phyloP scores from a whole-genome alignment of 371 early-diverging fungal genomes.

The Dichotomocladium elegans region DNA sequence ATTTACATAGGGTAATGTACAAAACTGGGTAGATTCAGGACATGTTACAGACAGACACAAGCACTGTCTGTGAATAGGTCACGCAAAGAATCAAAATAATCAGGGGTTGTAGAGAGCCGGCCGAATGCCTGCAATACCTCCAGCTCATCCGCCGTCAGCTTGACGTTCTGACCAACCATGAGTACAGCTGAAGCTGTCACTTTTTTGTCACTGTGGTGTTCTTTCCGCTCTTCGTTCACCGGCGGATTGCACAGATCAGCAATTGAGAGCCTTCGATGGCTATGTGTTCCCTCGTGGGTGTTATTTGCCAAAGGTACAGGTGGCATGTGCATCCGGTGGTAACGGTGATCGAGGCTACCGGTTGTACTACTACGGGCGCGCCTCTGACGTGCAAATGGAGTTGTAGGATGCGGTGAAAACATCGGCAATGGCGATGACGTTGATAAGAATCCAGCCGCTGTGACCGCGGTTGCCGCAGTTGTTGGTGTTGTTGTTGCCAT shows the following conservation, averaged over 20 bases:
- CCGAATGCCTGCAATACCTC: slow-evolving; percentile 44
- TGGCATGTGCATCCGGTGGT: too few relatives aligned
- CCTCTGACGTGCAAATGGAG: background rate
- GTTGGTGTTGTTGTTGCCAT: slow-evolving; percentile 2
- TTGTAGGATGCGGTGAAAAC: background rate
- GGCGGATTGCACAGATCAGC: slow-evolving; percentile 29
- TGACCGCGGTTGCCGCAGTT: too few relatives aligned
- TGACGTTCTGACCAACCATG: slow-evolving; percentile 11
- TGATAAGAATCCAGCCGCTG: too few relatives aligned
- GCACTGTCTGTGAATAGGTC: slow-evolving; percentile 14
- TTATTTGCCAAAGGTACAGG: too few relatives aligned
- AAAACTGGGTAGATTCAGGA: too few relatives aligned
- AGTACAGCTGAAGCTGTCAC: background rate
- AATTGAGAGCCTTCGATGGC: slow-evolving; percentile 26
- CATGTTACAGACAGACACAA: slow-evolving; percentile 11
- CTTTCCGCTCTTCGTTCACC: too few relatives aligned
- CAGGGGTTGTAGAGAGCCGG: slow-evolving; percentile 26
- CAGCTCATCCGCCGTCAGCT: slow-evolving; percentile 38
- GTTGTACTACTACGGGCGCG: slow-evolving; percentile 5
- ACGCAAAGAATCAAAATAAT: slow-evolving; percentile 31
- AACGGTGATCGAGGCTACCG: background rate
- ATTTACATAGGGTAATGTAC: too few relatives aligned
- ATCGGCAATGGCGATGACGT: background rate
- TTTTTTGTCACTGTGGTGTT: background rate
- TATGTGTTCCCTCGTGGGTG: too few relatives aligned